phyloP scores from a whole-genome alignment of 2,329 filamentous ascomycete genomes.

The Periconia sp. region DNA sequence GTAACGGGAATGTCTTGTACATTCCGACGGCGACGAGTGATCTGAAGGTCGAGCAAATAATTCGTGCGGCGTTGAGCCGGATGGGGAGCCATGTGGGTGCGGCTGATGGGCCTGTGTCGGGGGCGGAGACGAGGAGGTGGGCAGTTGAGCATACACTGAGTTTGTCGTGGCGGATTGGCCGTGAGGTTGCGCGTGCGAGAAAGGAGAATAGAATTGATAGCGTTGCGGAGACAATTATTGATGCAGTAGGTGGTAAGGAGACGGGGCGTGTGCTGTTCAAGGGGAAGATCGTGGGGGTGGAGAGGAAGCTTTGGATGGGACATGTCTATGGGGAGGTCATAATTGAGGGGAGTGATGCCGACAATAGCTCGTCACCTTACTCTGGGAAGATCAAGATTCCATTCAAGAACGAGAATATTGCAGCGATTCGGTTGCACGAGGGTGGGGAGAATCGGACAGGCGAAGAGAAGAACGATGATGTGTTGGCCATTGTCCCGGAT shows the following conservation, averaged over 20 bases:
- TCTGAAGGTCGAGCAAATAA: constrained; percentile 42
- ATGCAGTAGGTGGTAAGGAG: constrained; percentile 44
- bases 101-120: constrained; percentile 42
- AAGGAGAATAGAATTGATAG: constrained; percentile 40
- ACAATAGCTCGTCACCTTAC: constrained; percentile 8
- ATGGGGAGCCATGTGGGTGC: constrained; percentile 40
- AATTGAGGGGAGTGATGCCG: constrained; percentile 33
- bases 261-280: constrained; percentile 47
- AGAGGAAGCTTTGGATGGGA: constrained; percentile 45
- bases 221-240: constrained; percentile 44
- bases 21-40: constrained; percentile 42
- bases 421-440: constrained; percentile 47
- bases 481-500: constrained; percentile 54
- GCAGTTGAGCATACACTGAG: constrained; percentile 44
- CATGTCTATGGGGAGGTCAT: constrained; percentile 47
- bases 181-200: constrained; percentile 38
- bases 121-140: constrained; percentile 41
- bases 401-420: constrained; percentile 75
- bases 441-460: constrained; percentile 23
- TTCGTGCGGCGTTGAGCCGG: constrained; percentile 39
- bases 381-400: constrained; percentile 62
- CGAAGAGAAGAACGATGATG: constrained; percentile 41
- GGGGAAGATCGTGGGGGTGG: constrained; percentile 50
- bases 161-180: constrained; percentile 42
- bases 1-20: constrained; percentile 46